Conservation (phyloP, 305 asterid species). For the Solanum chacoense region DNA sequence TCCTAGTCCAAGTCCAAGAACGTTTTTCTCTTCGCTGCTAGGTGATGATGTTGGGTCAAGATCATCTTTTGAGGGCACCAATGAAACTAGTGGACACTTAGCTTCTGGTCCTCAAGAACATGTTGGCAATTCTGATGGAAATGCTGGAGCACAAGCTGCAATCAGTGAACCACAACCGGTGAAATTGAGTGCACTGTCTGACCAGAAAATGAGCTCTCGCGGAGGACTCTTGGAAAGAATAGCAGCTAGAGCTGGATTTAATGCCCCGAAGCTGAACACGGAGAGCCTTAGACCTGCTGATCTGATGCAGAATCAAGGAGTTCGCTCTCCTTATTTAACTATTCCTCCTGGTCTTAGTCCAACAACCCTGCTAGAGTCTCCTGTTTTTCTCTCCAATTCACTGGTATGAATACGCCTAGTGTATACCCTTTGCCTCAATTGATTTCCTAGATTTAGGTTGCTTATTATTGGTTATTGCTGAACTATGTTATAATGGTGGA, state of each 20-base stretch:
- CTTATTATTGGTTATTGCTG: background rate
- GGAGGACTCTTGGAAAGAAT: slow-evolving; percentile 63
- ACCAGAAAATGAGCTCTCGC: slow-evolving; percentile 27
- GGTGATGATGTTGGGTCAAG: slow-evolving; percentile 22
- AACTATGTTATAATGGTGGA: background rate
- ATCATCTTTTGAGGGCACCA: slow-evolving; percentile 9
- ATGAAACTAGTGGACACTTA: slow-evolving; percentile 21
- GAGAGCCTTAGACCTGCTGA: slow-evolving; percentile 54
- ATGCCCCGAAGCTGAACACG: slow-evolving; percentile 74
- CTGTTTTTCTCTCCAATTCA: slow-evolving; percentile 71
- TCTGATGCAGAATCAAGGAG: slow-evolving; percentile 41
- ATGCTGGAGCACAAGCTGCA: slow-evolving; percentile 13
- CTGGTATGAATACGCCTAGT: slow-evolving; percentile 28
- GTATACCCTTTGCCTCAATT: background rate
- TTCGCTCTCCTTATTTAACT: slow-evolving; percentile 58
- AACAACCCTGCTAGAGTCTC: slow-evolving; percentile 76
- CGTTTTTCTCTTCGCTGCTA: slow-evolving; percentile 23
- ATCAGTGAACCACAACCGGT: slow-evolving; percentile 17
- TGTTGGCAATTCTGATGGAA: slow-evolving; percentile 9
- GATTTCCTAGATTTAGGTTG: background rate
- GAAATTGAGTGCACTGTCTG: slow-evolving; percentile 20
- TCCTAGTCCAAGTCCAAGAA: slow-evolving; percentile 41
- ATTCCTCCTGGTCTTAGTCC: slow-evolving; percentile 93
- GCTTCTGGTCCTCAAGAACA: slow-evolving; percentile 16
- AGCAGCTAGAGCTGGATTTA: slow-evolving; percentile 83